Evolutionary conservation across 768 basidiomycete genomes (phyloP).

Genomic region (button mushroom (Agaricus bisporus)): DNA sequence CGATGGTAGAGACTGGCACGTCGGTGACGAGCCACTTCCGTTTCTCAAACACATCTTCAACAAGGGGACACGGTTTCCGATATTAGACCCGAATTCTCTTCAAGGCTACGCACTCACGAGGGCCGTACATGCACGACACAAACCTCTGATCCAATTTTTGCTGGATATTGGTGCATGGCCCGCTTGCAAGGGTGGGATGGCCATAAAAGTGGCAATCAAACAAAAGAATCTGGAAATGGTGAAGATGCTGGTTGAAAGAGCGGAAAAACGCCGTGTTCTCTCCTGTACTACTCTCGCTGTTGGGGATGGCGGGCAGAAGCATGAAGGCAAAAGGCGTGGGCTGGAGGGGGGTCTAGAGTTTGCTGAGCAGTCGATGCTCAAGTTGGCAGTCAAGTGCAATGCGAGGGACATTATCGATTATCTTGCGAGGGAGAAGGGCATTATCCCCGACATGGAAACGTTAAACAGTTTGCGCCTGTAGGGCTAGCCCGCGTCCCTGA

Average conservation of each 20-base stretch:
- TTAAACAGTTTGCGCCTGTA: slow-evolving; percentile 19
- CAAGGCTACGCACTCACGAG: slow-evolving; percentile 78
- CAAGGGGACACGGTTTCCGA: slow-evolving; percentile 26
- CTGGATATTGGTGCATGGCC: slow-evolving; percentile 74
- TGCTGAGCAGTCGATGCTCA: slow-evolving; percentile 49
- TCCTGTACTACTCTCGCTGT: background rate
- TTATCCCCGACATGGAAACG: slow-evolving; percentile 69
- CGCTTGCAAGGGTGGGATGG: slow-evolving; percentile 46
- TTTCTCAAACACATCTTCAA: slow-evolving; percentile 55
- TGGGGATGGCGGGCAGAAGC: slow-evolving; percentile 8
- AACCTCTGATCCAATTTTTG: slow-evolving; percentile 64
- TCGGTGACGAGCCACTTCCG: slow-evolving; percentile 52
- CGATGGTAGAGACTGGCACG: slow-evolving; percentile 31
- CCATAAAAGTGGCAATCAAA: slow-evolving; percentile 71
- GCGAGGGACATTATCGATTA: slow-evolving; percentile 71
- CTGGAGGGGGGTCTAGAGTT: slow-evolving; percentile 57
- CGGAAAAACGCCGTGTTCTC: background rate
- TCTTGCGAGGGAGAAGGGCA: slow-evolving; percentile 62
- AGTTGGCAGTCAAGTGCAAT: slow-evolving; percentile 53
- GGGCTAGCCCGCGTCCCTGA: background rate
- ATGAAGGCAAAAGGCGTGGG: slow-evolving; percentile 25
- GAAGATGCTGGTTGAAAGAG: slow-evolving; percentile 53
- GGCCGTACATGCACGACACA: slow-evolving; percentile 62
- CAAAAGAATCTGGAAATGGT: slow-evolving; percentile 64
- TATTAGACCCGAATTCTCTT: slow-evolving; percentile 56